Conservation (phyloP, 768 basidiomycete genomes). For the Plicaturopsis crispa region DNA sequence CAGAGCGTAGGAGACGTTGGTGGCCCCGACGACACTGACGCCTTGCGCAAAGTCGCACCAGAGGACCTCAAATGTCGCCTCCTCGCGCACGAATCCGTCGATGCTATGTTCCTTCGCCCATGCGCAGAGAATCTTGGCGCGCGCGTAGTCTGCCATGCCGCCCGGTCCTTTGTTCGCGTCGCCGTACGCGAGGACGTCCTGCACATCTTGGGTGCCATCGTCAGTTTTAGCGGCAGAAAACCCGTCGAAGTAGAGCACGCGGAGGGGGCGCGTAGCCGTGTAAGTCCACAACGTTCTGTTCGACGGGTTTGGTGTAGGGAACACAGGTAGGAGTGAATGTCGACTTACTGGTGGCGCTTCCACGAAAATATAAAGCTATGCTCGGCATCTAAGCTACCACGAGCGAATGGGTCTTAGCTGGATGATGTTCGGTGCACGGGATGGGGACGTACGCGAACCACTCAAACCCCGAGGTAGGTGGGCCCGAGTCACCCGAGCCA, state of each 20-base stretch:
- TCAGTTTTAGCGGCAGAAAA: conserved; percentile 7
- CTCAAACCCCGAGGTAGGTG: background rate
- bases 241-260: conserved; percentile 9
- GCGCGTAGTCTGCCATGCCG: conserved; percentile 1
- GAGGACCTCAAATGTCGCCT: conserved; percentile 13
- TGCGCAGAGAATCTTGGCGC: conserved; percentile 15
- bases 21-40: conserved; percentile 6
- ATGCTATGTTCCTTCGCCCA: conserved; percentile 18
- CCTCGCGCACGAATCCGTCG: conserved; percentile 18
- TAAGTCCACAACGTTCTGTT: background rate
- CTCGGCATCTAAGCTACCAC: background rate
- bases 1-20: background rate
- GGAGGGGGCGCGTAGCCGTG: conserved; percentile 7
- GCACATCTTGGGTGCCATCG: conserved; percentile 17
- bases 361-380: background rate
- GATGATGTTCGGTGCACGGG: background rate
- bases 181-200: conserved; percentile 21
- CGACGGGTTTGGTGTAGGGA: background rate
- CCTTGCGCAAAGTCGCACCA: conserved; percentile 17
- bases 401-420: background rate
- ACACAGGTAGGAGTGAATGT: background rate
- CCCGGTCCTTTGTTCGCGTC: background rate
- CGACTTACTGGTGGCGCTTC: background rate
- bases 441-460: background rate
- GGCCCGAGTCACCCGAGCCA: background rate